A percentile compares a stretch with the other conserved stretches of the same genome.
Conservation (phyloP, 345 rosid genomes). For the Toxicodendron radicans region DNA sequence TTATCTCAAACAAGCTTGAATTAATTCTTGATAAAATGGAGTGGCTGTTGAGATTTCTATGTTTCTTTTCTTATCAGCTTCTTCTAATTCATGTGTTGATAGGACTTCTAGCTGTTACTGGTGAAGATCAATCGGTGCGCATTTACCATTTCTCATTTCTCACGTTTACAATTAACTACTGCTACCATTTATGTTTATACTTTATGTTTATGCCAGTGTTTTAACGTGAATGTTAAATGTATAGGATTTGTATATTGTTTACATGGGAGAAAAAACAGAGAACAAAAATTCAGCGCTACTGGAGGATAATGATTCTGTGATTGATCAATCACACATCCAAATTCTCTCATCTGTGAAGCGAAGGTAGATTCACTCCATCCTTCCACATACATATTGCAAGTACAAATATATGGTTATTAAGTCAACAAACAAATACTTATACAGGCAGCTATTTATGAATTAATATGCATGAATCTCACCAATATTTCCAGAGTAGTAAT, state of each 20-base stretch:
- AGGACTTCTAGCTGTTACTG: conserved; percentile 22
- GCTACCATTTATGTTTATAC: neutral
- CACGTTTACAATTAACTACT: neutral
- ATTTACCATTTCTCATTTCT: neutral
- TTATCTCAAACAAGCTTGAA: neutral
- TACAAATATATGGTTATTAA: too few species aligned
- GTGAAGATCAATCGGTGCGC: conserved; percentile 41
- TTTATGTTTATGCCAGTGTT: neutral
- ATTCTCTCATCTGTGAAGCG: conserved; percentile 47
- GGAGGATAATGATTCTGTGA: conserved; percentile 21
- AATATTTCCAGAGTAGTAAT: too few species aligned
- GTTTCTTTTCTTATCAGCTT: conserved; percentile 16
- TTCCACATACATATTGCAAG: neutral
- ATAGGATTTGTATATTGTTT: conserved; percentile 52
- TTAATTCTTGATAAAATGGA: conserved; percentile 22
- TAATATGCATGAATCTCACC: too few species aligned
- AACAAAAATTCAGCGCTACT: conserved; percentile 11
- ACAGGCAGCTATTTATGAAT: too few species aligned
- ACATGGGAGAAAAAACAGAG: conserved; percentile 40
- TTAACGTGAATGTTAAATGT: neutral
- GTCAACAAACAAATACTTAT: too few species aligned
- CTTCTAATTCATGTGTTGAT: conserved; percentile 30
- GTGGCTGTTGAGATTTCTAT: conserved; percentile 22
- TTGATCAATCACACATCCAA: conserved; percentile 31
- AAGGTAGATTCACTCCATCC: conserved; percentile 37